Evolutionary conservation across 805 yeast genomes (phyloP).

Genomic region (Metschnikowia continentalis): DNA sequence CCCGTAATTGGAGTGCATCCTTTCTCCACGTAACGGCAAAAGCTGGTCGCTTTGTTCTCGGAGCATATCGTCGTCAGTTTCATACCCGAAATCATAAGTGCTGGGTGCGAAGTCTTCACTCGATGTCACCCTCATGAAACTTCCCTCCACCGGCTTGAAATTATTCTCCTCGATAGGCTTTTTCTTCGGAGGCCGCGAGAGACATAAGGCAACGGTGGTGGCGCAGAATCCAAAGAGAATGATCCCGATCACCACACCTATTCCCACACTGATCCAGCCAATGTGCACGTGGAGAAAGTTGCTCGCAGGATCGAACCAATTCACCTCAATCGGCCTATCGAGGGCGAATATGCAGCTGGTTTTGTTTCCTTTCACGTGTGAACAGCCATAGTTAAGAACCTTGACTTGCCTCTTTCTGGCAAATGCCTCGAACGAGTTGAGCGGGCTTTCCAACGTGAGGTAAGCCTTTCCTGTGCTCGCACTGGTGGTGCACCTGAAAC

Average conservation of each 20-base stretch:
- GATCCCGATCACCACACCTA: conserved; percentile 64
- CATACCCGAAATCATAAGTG: conserved; percentile 37
- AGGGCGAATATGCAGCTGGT: conserved; percentile 55
- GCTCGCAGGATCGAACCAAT: conserved; percentile 53
- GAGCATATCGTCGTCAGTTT: conserved; percentile 38
- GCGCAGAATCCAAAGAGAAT: conserved; percentile 30
- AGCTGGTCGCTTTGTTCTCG: conserved; percentile 30
- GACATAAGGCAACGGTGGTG: conserved; percentile 17
- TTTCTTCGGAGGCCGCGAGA: conserved; percentile 8
- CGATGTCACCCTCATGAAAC: conserved; percentile 36
- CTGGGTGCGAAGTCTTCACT: conserved; percentile 22
- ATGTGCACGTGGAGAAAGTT: conserved; percentile 51
- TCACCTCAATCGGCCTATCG: conserved; percentile 62
- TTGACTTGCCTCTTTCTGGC: conserved; percentile 53
- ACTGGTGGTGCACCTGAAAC: conserved; percentile 12
- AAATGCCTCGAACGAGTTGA: not conserved
- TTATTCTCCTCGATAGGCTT: conserved; percentile 3
- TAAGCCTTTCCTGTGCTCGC: conserved; percentile 12
- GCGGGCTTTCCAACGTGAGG: conserved; percentile 8
- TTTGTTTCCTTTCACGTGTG: conserved; percentile 27
- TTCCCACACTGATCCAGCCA: conserved; percentile 62
- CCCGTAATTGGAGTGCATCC: conserved; percentile 6
- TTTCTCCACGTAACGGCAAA: conserved; percentile 22
- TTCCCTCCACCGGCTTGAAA: conserved; percentile 20
- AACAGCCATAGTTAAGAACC: conserved; percentile 58